Evolutionary conservation across 768 basidiomycete species (phyloP), one percentile per base, ranked within the genome.

Genomic region (Amanita fuliginea): DNA sequence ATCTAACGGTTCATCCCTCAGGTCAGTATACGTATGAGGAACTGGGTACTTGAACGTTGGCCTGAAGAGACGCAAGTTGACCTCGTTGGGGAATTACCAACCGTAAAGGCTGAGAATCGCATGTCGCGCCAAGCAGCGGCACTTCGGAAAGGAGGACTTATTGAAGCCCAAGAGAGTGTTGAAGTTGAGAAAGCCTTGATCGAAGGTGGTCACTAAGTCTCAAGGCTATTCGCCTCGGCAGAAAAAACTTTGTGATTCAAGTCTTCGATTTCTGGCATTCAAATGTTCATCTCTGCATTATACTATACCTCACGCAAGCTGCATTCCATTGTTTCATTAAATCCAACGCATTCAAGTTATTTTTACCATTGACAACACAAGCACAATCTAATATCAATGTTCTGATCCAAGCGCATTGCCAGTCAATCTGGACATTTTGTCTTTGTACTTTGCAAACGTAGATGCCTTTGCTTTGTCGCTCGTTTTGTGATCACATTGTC

Each of bases 41-140:
- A 82, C 41, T 98, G 95, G 95, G 91, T 87, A 0, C 67, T 84
- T 33, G 76, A 77, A 22, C 74, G 80, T 26, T 94, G 87, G 88
- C 58, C 67, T 3, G 83, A 87, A 60, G 71, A 72, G 47, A 63
- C 70, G 0, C 71, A 73, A 39, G 81, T 88, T 14, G 70, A 78
- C 28, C 67, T 91, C 39, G 57, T 63, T 10, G 70, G 70, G 1
- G 83, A 86, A 56, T 70, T 90, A 7, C 72, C 75, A 2, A 66
- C 65, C 28, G 59, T 87, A 32, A 84, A 82, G 62, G 76, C 70
- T 6, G 68, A 76, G 49, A 77, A 79, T 55, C 73, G 73, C 46
- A 53, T 69, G 24, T 59, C 64, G 51, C 61, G 69, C 36, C 62
- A 69, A 51, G 57, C 56, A 19, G 65, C 65, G 42, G 68, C 67